phyloP scores from a whole-genome alignment of 306 rosid species.

The Luffa acutangula region DNA sequence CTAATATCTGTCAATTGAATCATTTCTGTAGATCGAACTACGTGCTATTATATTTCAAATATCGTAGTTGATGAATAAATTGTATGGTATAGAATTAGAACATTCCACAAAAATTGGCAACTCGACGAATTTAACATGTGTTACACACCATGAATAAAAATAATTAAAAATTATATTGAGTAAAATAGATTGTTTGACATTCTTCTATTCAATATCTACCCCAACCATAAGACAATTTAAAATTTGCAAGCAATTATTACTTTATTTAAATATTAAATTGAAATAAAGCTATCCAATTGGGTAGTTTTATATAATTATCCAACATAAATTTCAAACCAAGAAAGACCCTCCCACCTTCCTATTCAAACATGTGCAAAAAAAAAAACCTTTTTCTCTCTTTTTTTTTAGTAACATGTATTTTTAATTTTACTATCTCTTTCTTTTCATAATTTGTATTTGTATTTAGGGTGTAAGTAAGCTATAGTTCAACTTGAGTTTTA shows the following conservation, averaged over 20 bases:
- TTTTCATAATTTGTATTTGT: neutral
- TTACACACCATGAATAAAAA: neutral
- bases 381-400: neutral
- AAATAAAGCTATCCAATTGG: neutral
- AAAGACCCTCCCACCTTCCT: slow-evolving; percentile 7
- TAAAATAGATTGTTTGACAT: neutral
- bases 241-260: slow-evolving; percentile 4
- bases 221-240: neutral
- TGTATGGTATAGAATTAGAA: neutral
- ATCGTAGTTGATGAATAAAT: neutral
- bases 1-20: neutral
- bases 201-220: slow-evolving; percentile 4
- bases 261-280: neutral
- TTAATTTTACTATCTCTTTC: neutral
- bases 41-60: too few relatives aligned
- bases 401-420: neutral
- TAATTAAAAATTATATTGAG: neutral
- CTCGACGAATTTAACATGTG: neutral
- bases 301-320: neutral
- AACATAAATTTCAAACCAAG: neutral
- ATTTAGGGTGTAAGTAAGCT: neutral
- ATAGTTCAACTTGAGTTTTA: neutral
- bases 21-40: neutral
- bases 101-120: neutral
- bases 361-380: neutral